phyloP scores from a whole-genome alignment of 139 green algal genomes.

The Zygnema cylindricum region DNA sequence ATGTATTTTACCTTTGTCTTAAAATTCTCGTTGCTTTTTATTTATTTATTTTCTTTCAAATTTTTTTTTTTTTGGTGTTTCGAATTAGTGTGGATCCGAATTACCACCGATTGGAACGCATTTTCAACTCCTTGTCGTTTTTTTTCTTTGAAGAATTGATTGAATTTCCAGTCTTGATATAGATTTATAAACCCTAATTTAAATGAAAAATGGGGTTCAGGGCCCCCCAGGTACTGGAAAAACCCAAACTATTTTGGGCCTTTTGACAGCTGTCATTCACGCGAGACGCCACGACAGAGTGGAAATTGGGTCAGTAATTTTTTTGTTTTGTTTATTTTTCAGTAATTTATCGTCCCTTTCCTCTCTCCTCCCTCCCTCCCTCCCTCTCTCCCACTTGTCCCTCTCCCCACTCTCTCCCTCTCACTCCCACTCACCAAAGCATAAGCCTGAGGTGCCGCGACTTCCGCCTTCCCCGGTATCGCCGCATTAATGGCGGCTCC shows the following conservation, averaged over 20 bases:
- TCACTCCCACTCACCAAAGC: slow-evolving; percentile 47
- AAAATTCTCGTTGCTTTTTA: too few species aligned
- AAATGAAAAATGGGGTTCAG: slow-evolving; percentile 55
- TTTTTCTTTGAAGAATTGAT: background rate
- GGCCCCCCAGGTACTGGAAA: slow-evolving; percentile 70
- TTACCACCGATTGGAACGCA: too few species aligned
- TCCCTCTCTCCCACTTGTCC: too few species aligned
- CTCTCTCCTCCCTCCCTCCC: too few species aligned
- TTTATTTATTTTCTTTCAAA: too few species aligned
- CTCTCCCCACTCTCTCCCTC: too few species aligned
- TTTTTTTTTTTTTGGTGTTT: background rate
- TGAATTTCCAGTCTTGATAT: slow-evolving; percentile 18
- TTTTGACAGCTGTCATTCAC: slow-evolving; percentile 60
- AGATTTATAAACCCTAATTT: background rate
- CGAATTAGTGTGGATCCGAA: too few species aligned
- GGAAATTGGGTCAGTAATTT: too few species aligned
- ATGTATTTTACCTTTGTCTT: too few species aligned
- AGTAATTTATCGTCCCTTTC: too few species aligned
- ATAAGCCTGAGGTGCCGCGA: slow-evolving; percentile 57
- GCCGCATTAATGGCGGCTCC: slow-evolving; percentile 57
- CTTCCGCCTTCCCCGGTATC: slow-evolving; percentile 28
- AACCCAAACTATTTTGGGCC: slow-evolving; percentile 66
- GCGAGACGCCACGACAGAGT: background rate
- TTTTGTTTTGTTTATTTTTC: too few species aligned
- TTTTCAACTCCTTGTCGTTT: background rate